A percentile compares a stretch with the other conserved stretches of the same genome.
These are phyloP conservation scores for Colletotrichum somersetense DNA, from an alignment of 2,329 filamentous ascomycete species.

Conservation along the genomic window DNA sequence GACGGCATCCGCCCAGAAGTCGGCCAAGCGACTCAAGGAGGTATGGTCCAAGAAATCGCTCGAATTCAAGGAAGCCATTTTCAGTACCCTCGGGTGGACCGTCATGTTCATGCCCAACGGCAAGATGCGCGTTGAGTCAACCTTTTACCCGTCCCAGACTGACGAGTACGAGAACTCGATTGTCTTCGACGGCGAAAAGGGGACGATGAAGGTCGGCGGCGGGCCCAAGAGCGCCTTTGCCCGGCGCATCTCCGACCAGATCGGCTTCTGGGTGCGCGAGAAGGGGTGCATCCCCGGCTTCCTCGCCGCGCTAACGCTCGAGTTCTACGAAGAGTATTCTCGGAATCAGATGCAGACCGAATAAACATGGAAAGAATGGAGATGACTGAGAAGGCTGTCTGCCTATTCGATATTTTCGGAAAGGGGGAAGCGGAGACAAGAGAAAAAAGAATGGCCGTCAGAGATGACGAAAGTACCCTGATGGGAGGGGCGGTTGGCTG, in stretches of 20 bases:
- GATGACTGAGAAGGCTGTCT: not conserved
- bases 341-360: slow-evolving; percentile 44
- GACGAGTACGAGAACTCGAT: slow-evolving; percentile 80
- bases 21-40: slow-evolving; percentile 86
- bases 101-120: slow-evolving; percentile 98
- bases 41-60: slow-evolving; percentile 92
- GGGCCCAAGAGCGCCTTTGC: slow-evolving; percentile 91
- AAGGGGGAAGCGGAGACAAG: not conserved
- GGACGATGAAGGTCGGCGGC: slow-evolving; percentile 97
- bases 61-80: slow-evolving; percentile 96
- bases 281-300: slow-evolving; percentile 95
- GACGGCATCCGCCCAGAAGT: slow-evolving; percentile 82
- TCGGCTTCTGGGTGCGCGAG: slow-evolving; percentile 96
- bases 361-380: not conserved
- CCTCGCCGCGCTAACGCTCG: slow-evolving; percentile 88
- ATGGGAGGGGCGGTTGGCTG: not conserved
- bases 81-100: slow-evolving; percentile 92
- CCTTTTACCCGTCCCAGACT: slow-evolving; percentile 79
- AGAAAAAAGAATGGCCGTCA: not conserved
- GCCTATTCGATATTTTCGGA: not conserved
- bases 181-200: slow-evolving; percentile 92
- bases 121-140: slow-evolving; percentile 89
- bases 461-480: not conserved
- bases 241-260: slow-evolving; percentile 83
- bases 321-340: slow-evolving; percentile 85